phyloP scores from a whole-genome alignment of 2,329 filamentous ascomycete genomes.

The Hypoxylon sp. region DNA sequence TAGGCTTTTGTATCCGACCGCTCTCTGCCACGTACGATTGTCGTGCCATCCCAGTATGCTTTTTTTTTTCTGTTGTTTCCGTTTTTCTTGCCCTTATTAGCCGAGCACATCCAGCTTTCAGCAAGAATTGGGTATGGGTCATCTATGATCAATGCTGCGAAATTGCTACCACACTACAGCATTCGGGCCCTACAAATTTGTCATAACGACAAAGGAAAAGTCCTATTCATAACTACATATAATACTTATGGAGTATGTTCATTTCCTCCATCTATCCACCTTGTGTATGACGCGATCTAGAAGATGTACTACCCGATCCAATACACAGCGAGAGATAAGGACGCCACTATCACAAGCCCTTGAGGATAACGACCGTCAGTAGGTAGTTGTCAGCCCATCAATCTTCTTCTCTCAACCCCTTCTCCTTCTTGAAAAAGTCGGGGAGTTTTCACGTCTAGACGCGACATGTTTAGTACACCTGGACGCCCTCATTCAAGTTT shows the following conservation, averaged over 20 bases:
- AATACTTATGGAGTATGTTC: constrained; percentile 26
- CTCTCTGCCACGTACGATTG: constrained; percentile 13
- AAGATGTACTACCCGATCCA: constrained; percentile 23
- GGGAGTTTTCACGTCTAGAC: neutral
- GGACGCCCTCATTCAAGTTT: constrained; percentile 45
- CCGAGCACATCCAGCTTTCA: neutral
- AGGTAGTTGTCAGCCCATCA: constrained; percentile 29
- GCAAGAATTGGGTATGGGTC: neutral
- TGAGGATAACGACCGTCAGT: constrained; percentile 35
- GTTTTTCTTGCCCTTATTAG: constrained; percentile 21
- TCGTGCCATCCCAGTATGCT: neutral
- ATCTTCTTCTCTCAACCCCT: constrained; percentile 16
- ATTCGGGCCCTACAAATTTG: neutral
- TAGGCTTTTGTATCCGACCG: constrained; percentile 8
- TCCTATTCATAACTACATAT: constrained; percentile 41
- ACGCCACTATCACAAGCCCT: constrained; percentile 27
- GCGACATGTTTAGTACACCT: constrained; percentile 45
- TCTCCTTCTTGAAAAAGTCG: neutral
- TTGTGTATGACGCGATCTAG: constrained; percentile 37
- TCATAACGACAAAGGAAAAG: constrained; percentile 37
- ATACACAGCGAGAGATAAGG: constrained; percentile 32
- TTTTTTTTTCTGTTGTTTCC: constrained; percentile 1
- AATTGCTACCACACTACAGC: neutral
- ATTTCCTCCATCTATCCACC: constrained; percentile 36
- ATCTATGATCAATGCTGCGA: constrained; percentile 4